Percentiles rank a stretch among this genome's conserved stretches.
These are phyloP conservation scores for Corymbia citriodora DNA, from an alignment of 441 rosid species.

Conservation along the genomic window DNA sequence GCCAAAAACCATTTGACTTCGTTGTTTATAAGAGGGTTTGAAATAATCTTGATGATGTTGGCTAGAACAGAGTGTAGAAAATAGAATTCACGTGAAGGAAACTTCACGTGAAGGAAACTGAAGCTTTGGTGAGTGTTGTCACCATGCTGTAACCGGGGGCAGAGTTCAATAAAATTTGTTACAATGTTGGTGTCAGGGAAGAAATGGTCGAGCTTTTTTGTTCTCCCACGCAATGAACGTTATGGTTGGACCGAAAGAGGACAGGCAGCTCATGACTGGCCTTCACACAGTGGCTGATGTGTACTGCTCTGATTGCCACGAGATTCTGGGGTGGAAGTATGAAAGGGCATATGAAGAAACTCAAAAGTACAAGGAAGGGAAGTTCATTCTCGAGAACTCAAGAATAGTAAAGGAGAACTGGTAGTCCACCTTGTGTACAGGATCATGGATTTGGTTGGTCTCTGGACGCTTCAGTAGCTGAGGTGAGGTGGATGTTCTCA, in stretches of 20 bases:
- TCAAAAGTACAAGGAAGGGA: conserved; percentile 69
- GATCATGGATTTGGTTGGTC: not conserved
- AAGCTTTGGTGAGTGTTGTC: not conserved
- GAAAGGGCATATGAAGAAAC: conserved; percentile 64
- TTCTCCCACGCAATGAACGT: conserved; percentile 61
- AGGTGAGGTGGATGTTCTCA: not conserved
- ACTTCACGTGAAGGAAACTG: not conserved
- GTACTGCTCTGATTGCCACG: conserved; percentile 45
- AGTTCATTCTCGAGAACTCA: conserved; percentile 61
- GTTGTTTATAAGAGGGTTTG: not conserved
- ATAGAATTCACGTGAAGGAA: not conserved
- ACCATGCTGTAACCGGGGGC: not conserved
- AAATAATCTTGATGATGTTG: not conserved
- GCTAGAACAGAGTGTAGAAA: not conserved
- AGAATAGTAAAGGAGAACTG: conserved; percentile 53
- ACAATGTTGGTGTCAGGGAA: conserved; percentile 36
- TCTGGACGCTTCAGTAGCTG: not conserved
- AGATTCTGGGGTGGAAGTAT: conserved; percentile 69
- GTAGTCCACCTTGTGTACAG: conserved; percentile 18
- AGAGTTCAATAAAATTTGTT: not conserved
- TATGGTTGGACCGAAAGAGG: conserved; percentile 48
- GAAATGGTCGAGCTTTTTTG: conserved; percentile 59
- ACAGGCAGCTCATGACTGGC: conserved; percentile 59
- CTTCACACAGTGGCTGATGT: conserved; percentile 69
- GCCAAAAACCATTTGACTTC: not conserved